Base-by-base conservation (phyloP, 495 filamentous ascomycete species). In the Aspergillus campestris region DNA sequence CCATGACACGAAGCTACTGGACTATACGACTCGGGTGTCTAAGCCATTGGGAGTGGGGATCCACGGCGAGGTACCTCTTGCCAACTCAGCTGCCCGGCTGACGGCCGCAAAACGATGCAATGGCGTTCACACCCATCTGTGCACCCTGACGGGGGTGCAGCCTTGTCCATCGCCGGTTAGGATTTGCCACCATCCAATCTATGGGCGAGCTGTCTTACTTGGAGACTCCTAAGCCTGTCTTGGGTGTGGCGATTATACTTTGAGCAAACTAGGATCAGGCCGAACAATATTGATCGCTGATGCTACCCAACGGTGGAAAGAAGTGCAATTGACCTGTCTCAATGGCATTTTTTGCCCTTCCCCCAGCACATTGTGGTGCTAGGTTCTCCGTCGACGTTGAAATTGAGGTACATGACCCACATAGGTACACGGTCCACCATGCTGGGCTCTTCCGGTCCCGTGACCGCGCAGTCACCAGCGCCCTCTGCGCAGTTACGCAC, bases 381-480 rank as follows among this genome's bases (percentile, higher is more conserved):
- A 31, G 39, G 15, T 9, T 39, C 42, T 41, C 41, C 47, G 42
- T 47, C 50, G 66, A 72, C 66, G 67, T 71, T 70, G 57, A 57
- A 70, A 61, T 72, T 70, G 64, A 47, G 68, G 69, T 67, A 37
- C 41, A 30, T 44, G 62, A 62, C 66, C 66, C 67, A 64, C 65
- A 59, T 67, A 24, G 18, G 18, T 24, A 56, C 57, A 60, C 43
- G 56, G 56, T 64, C 63, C 69, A 65, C 52, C 44, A 54, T 49
- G 52, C 56, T 59, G 67, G 69, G 64, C 57, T 59, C 53, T 35
- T 59, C 40, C 55, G 52, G 53, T 73, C 67, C 61, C 69, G 67
- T 73, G 69, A 70, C 61, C 53, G 50, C 45, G 64, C 60, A 60
- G 57, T 59, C 41, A 58, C 64, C 62, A 58, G 62, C 61, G 56